Conservation (phyloP, 2,329 filamentous ascomycete genomes). For the Fusarium domesticum region DNA sequence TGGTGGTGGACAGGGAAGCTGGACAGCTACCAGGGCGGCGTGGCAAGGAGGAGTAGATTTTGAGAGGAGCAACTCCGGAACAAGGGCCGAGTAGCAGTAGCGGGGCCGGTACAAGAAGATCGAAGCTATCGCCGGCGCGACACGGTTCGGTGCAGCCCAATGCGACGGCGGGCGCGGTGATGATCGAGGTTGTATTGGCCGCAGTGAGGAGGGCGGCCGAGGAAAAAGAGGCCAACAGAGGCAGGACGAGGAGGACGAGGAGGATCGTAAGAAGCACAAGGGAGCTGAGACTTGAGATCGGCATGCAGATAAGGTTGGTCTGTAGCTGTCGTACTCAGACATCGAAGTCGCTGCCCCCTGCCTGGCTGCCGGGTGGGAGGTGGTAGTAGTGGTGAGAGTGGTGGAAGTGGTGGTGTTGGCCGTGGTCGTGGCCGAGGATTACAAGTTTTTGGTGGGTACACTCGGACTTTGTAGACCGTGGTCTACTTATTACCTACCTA, state of each 20-base stretch:
- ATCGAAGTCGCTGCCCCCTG: conserved; percentile 25
- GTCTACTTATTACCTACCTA: conserved; percentile 8
- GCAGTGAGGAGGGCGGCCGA: conserved; percentile 11
- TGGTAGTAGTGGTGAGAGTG: conserved; percentile 23
- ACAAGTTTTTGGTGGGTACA: conserved; percentile 24
- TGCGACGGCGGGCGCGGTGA: conserved; percentile 18
- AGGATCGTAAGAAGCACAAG: neutral
- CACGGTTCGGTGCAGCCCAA: conserved; percentile 25
- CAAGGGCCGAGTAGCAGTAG: conserved; percentile 21
- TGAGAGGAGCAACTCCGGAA: conserved; percentile 25
- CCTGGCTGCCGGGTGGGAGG: conserved; percentile 24
- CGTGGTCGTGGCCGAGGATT: conserved; percentile 19
- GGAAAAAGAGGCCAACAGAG: conserved; percentile 7
- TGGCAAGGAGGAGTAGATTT: conserved; percentile 24
- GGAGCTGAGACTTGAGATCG: conserved; percentile 2
- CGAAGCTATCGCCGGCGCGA: conserved; percentile 20
- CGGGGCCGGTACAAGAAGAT: conserved; percentile 7
- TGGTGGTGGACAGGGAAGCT: conserved; percentile 30
- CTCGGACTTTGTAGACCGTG: conserved; percentile 22
- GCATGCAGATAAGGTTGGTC: conserved; percentile 10
- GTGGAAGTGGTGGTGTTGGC: conserved; percentile 27
- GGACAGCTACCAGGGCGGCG: conserved; percentile 27
- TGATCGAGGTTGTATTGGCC: conserved; percentile 22
- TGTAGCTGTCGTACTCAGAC: conserved; percentile 15
- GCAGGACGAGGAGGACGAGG: conserved; percentile 17